These are phyloP conservation scores for Chlorella sorokiniana DNA, from an alignment of 139 green algal genomes.

Conservation along the genomic window DNA sequence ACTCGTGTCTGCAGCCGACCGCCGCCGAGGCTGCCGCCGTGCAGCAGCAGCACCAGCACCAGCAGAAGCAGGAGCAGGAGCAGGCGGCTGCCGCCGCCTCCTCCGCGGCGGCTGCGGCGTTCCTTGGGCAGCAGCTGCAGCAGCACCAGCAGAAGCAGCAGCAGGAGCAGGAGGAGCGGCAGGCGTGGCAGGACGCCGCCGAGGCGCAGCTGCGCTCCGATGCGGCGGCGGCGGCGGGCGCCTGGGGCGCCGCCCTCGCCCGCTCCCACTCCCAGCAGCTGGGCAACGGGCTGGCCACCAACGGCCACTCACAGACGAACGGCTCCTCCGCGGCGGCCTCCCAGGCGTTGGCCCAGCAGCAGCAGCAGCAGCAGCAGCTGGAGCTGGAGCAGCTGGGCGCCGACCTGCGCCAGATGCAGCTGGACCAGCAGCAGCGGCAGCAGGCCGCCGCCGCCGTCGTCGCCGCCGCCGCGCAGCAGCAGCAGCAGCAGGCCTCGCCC, in stretches of 20 bases:
- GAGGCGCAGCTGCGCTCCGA: no score
- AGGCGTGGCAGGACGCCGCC: neutral
- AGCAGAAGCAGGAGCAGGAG: neutral
- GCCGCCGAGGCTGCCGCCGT: neutral
- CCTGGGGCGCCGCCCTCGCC: neutral
- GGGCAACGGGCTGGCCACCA: neutral
- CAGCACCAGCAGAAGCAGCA: neutral
- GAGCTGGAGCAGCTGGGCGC: constrained; percentile 3
- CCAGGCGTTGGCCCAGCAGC: neutral
- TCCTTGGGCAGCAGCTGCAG: constrained; percentile 18
- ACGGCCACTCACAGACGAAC: constrained; percentile 12
- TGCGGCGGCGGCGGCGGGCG: neutral
- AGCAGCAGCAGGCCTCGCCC: neutral
- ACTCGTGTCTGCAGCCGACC: neutral
- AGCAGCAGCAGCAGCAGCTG: constrained; percentile 24
- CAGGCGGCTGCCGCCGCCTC: neutral
- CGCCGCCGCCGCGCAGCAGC: neutral
- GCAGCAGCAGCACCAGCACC: neutral
- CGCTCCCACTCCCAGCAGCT: neutral
- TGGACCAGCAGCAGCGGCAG: constrained; percentile 16
- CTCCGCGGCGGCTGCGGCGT: neutral
- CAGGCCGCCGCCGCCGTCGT: neutral
- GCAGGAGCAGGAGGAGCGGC: neutral
- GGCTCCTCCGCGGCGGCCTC: neutral
- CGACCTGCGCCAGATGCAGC: constrained; percentile 7